Conservation (phyloP, 2,329 filamentous ascomycete genomes). For the Anthostomella pinea region DNA sequence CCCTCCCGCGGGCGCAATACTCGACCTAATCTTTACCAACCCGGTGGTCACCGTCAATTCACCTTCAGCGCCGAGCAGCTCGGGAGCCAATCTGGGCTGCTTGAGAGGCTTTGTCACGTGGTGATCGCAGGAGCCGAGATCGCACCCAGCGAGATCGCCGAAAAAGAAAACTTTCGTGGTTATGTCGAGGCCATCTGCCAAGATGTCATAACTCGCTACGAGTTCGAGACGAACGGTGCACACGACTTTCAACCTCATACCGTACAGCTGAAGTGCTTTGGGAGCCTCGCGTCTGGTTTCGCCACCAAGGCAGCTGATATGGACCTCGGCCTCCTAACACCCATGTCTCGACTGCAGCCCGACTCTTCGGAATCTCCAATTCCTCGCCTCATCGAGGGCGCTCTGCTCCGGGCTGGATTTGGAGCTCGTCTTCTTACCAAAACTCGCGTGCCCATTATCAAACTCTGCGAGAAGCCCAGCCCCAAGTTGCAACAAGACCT, state of each 20-base stretch:
- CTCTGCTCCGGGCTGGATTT: constrained; percentile 67
- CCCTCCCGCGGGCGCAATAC: constrained; percentile 19
- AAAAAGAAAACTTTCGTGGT: constrained; percentile 69
- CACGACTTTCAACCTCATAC: constrained; percentile 49
- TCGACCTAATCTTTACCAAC: constrained; percentile 32
- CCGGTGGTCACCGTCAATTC: constrained; percentile 27
- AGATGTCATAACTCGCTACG: constrained; percentile 53
- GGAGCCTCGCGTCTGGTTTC: constrained; percentile 80
- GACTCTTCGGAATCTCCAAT: constrained; percentile 59
- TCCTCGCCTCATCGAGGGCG: constrained; percentile 72
- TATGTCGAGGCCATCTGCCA: constrained; percentile 64
- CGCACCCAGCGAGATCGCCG: constrained; percentile 56
- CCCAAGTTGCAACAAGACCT: constrained; percentile 59
- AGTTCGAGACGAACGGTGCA: constrained; percentile 39
- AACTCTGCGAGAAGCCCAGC: constrained; percentile 72
- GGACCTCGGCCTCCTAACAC: constrained; percentile 77
- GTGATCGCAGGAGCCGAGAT: constrained; percentile 63
- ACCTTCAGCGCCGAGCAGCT: constrained; percentile 42
- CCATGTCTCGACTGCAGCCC: constrained; percentile 52
- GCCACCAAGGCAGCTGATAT: constrained; percentile 86
- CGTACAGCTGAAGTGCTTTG: constrained; percentile 74
- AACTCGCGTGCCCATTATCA: constrained; percentile 83
- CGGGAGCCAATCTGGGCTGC: constrained; percentile 43
- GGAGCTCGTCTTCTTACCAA: constrained; percentile 75
- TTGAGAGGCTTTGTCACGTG: constrained; percentile 46